A percentile compares a stretch with the other conserved stretches of the same genome.
phyloP scores from a whole-genome alignment of 2,329 filamentous ascomycete genomes.

The Cercospora zeina region DNA sequence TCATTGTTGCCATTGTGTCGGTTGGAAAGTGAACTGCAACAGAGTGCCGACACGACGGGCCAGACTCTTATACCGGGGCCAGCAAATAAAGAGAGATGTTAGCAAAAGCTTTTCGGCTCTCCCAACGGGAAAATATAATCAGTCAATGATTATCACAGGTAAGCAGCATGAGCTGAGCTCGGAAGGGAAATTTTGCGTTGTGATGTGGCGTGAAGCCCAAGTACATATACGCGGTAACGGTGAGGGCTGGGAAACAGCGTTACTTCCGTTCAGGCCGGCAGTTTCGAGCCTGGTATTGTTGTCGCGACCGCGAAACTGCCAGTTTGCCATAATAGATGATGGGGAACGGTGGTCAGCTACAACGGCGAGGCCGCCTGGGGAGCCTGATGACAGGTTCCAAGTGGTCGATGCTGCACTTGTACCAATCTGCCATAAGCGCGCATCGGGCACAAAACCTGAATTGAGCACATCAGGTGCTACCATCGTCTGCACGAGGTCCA shows the following conservation, averaged over 20 bases:
- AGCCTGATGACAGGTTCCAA: background rate
- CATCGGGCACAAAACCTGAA: background rate
- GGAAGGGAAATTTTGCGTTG: background rate
- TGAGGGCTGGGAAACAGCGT: background rate
- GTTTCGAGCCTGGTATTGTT: background rate
- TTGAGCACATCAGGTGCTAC: background rate
- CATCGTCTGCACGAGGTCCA: background rate
- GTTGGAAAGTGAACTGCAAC: background rate
- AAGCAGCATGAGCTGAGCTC: background rate
- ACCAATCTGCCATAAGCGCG: background rate
- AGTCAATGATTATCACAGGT: background rate
- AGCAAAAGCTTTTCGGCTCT: background rate
- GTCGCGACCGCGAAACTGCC: background rate
- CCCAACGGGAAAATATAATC: background rate
- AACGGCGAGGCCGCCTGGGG: slow-evolving; percentile 1
- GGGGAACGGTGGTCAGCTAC: slow-evolving; percentile 1
- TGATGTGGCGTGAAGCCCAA: background rate
- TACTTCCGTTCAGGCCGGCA: background rate
- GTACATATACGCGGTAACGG: background rate
- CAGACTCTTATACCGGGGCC: background rate
- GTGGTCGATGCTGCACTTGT: background rate
- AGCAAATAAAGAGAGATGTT: background rate
- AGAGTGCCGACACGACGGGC: background rate
- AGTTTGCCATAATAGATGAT: background rate
- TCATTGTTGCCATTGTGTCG: slow-evolving; percentile 9